Percentiles rank a stretch among this genome's conserved stretches.
Conservation (phyloP, 2,329 filamentous ascomycete species). For the Fusarium mundagurra region DNA sequence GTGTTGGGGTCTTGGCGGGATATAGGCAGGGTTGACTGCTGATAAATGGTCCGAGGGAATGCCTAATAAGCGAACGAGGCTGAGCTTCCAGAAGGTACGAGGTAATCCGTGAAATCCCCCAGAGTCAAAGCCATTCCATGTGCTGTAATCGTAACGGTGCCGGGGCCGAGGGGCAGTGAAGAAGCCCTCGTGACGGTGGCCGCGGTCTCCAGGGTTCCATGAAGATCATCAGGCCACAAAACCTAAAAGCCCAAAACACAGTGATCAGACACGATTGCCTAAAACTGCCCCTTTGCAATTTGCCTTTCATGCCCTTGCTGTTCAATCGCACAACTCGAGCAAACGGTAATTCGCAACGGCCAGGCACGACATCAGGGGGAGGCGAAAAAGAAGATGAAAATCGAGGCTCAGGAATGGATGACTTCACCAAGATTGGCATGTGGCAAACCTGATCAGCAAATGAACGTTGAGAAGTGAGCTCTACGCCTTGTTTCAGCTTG, state of each 20-base stretch:
- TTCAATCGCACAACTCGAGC: neutral
- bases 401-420: constrained; percentile 21
- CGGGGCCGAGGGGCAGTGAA: neutral
- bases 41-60: neutral
- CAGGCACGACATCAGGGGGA: constrained; percentile 23
- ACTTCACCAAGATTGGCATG: constrained; percentile 37
- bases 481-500: constrained; percentile 23
- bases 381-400: constrained; percentile 27
- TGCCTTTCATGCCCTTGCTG: neutral
- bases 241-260: neutral
- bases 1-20: constrained; percentile 15
- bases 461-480: constrained; percentile 3
- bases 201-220: constrained; percentile 5
- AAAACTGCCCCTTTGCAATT: constrained; percentile 2
- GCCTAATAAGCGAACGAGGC: constrained; percentile 16
- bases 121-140: neutral
- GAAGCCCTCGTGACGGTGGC: constrained; percentile 11
- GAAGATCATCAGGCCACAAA: neutral
- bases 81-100: constrained; percentile 23
- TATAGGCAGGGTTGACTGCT: neutral
- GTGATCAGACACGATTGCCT: neutral
- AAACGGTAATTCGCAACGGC: neutral
- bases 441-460: constrained; percentile 31
- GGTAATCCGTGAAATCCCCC: neutral
- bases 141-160: neutral